Conservation (phyloP, 768 basidiomycete genomes). For the Cyclocybe aegerita region DNA sequence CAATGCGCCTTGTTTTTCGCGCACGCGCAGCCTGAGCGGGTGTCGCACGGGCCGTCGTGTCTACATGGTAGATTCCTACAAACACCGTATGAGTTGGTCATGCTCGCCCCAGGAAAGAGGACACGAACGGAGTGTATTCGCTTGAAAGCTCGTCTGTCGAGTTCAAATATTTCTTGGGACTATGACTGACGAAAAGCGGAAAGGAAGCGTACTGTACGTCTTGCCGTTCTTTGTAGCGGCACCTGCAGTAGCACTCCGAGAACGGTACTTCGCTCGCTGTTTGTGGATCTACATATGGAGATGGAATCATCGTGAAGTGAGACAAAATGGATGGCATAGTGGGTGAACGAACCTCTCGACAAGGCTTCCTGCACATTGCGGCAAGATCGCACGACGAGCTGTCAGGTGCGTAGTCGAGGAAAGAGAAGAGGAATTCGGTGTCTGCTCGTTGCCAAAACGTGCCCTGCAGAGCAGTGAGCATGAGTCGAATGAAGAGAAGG, state of each 20-base stretch:
- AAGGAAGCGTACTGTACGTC: neutral
- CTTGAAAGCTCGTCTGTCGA: constrained; percentile 6
- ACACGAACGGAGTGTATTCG: constrained; percentile 27
- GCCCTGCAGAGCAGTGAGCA: constrained; percentile 11
- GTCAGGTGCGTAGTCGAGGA: constrained; percentile 45
- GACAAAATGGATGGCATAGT: neutral
- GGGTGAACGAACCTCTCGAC: constrained; percentile 47
- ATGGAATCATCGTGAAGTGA: neutral
- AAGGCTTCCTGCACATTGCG: constrained; percentile 54
- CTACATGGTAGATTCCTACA: constrained; percentile 50
- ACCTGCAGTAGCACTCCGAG: neutral
- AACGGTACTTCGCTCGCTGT: constrained; percentile 1
- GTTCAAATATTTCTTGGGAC: neutral
- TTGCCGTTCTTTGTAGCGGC: neutral
- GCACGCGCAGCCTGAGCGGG: constrained; percentile 46
- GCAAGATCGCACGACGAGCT: constrained; percentile 54
- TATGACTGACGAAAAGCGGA: neutral
- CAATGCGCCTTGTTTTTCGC: constrained; percentile 51
- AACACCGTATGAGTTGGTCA: neutral
- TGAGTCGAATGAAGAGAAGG: neutral
- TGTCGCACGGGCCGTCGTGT: constrained; percentile 56
- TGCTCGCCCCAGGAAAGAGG: neutral
- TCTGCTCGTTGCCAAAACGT: constrained; percentile 40
- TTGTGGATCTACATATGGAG: constrained; percentile 3
- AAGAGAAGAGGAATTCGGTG: constrained; percentile 32